These are phyloP conservation scores for Colletotrichum sp. DNA, from an alignment of 2,329 filamentous ascomycete genomes.

Conservation along the genomic window DNA sequence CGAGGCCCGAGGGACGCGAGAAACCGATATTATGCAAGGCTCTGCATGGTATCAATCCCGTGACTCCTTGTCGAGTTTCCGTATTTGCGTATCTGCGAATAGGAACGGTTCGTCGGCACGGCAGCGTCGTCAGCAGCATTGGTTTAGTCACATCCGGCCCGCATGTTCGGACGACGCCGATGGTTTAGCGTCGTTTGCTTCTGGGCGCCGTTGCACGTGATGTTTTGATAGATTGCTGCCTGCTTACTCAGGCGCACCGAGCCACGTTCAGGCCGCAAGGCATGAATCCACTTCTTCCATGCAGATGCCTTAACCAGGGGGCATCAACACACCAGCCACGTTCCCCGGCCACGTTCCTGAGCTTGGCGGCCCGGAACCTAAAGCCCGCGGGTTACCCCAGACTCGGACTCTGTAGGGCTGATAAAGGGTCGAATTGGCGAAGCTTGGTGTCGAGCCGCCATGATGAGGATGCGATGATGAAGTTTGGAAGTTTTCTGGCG, in stretches of 20 bases:
- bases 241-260: conserved; percentile 2
- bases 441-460: conserved; percentile 8
- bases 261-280: conserved; percentile 6
- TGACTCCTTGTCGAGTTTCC: background rate
- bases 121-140: conserved; percentile 19
- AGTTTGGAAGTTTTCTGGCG: background rate
- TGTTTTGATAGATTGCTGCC: background rate
- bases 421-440: conserved; percentile 13
- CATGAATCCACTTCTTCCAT: background rate
- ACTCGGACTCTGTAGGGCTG: conserved; percentile 21
- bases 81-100: background rate
- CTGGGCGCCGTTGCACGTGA: conserved; percentile 15
- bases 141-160: conserved; percentile 1
- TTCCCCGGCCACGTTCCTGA: conserved; percentile 17
- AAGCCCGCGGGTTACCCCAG: conserved; percentile 20
- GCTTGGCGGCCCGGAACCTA: conserved; percentile 11
- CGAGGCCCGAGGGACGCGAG: background rate
- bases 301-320: background rate
- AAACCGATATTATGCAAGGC: background rate
- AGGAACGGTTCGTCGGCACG: conserved; percentile 13
- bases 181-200: conserved; percentile 17
- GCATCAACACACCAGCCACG: conserved; percentile 10
- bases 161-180: conserved; percentile 23
- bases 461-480: background rate
- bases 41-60: background rate